phyloP scores from a whole-genome alignment of 192 early-diverging fungal genomes.

The Diversispora eburnea region DNA sequence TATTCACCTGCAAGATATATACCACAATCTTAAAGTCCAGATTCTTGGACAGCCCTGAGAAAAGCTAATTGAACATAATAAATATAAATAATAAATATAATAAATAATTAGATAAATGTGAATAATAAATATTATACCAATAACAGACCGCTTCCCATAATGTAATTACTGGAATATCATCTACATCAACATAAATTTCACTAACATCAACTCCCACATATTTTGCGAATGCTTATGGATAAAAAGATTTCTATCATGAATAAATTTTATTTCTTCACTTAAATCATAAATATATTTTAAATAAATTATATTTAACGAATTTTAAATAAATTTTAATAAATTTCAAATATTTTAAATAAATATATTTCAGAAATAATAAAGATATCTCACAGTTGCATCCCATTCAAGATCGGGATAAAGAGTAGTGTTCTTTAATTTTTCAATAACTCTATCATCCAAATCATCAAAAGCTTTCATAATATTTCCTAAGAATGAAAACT shows the following conservation, averaged over 20 bases:
- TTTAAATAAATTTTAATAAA: too few relatives aligned
- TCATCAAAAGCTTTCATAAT: not conserved
- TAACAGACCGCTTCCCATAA: slow-evolving; percentile 69
- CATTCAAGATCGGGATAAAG: slow-evolving; percentile 45
- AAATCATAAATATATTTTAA: too few relatives aligned
- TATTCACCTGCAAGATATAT: slow-evolving; percentile 69
- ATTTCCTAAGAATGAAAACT: not conserved
- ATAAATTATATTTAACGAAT: too few relatives aligned
- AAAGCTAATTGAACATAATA: slow-evolving; percentile 41
- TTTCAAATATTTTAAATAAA: too few relatives aligned
- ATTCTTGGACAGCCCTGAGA: slow-evolving; percentile 59
- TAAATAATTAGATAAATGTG: not conserved
- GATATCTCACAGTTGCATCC: slow-evolving; percentile 41
- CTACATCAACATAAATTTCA: slow-evolving; percentile 54
- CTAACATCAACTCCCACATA: slow-evolving; percentile 67
- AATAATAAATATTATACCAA: slow-evolving; percentile 30
- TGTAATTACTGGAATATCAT: slow-evolving; percentile 69
- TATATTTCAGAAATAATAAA: not conserved
- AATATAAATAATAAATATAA: not conserved
- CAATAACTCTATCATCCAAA: not conserved
- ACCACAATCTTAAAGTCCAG: slow-evolving; percentile 63
- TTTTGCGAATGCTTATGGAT: slow-evolving; percentile 66
- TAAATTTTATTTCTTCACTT: slow-evolving; percentile 48
- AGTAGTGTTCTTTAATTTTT: slow-evolving; percentile 22
- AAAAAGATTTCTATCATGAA: slow-evolving; percentile 43